phyloP scores from a whole-genome alignment of 2,329 filamentous ascomycete genomes.

The Fusarium subtropicale region DNA sequence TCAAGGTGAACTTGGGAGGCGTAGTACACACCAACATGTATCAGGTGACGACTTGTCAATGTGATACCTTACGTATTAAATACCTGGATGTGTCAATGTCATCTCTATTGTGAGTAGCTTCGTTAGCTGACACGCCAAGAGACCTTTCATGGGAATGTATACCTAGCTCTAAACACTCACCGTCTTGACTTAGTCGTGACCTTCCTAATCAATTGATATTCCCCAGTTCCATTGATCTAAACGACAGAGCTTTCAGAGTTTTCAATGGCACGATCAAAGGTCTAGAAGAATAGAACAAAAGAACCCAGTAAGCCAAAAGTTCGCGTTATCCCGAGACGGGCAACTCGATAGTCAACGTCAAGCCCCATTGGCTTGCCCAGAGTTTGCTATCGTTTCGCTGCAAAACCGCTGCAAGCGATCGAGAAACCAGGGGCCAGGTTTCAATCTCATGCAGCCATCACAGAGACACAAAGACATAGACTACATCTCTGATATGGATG shows the following conservation, averaged over 20 bases:
- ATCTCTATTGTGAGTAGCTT: neutral
- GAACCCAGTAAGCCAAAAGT: slow-evolving; percentile 11
- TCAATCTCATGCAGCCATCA: slow-evolving; percentile 26
- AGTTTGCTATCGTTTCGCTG: slow-evolving; percentile 33
- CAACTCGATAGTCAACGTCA: slow-evolving; percentile 34
- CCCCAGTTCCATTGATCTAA: neutral
- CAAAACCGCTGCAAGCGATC: slow-evolving; percentile 38
- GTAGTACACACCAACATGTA: slow-evolving; percentile 23
- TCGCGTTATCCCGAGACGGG: slow-evolving; percentile 37
- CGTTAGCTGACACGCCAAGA: slow-evolving; percentile 10
- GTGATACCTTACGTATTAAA: slow-evolving; percentile 32
- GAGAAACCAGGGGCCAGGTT: slow-evolving; percentile 28
- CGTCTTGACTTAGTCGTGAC: neutral
- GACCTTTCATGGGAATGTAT: neutral
- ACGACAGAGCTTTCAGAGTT: slow-evolving; percentile 12
- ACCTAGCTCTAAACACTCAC: neutral
- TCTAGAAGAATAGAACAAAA: slow-evolving; percentile 35
- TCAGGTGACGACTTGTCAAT: slow-evolving; percentile 39
- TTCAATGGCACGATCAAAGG: slow-evolving; percentile 17
- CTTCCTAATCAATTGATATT: slow-evolving; percentile 9
- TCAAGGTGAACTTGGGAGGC: slow-evolving; percentile 9
- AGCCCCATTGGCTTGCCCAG: slow-evolving; percentile 18
- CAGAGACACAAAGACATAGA: neutral
- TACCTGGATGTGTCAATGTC: neutral
- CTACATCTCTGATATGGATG: neutral